Evolutionary conservation across 257 asterid genomes (phyloP).

Genomic region (Haberlea rhodopensis): DNA sequence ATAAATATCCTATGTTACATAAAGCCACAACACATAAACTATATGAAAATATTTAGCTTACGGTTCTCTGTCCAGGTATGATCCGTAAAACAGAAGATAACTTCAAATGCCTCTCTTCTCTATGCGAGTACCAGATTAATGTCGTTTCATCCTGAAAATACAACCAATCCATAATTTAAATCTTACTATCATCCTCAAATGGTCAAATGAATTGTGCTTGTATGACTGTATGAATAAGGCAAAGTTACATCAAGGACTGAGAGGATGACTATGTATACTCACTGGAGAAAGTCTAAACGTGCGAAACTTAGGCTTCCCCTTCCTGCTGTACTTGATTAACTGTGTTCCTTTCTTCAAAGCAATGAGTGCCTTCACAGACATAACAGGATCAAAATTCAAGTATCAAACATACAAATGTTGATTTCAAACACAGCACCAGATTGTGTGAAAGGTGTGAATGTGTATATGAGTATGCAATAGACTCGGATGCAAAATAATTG

Average conservation of each 20-base stretch:
- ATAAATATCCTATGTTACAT: not conserved
- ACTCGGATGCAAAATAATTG: too few relatives aligned
- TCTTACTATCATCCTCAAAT: not conserved
- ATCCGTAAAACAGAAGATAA: slow-evolving; percentile 76
- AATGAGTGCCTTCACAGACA: slow-evolving; percentile 61
- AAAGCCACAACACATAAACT: slow-evolving; percentile 12
- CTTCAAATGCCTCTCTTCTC: slow-evolving; percentile 76
- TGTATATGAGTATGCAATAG: too few relatives aligned
- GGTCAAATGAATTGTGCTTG: not conserved
- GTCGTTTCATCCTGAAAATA: slow-evolving; percentile 83
- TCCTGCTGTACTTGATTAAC: slow-evolving; percentile 86
- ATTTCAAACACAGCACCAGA: not conserved
- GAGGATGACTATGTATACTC: slow-evolving; percentile 31
- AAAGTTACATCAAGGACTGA: not conserved
- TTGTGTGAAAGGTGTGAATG: too few relatives aligned
- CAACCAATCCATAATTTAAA: not conserved
- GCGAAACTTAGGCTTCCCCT: slow-evolving; percentile 94
- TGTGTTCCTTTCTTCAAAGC: slow-evolving; percentile 96
- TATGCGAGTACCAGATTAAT: slow-evolving; percentile 82
- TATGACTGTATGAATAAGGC: not conserved
- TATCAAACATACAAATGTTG: not conserved
- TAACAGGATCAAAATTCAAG: slow-evolving; percentile 6
- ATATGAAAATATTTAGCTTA: slow-evolving; percentile 44
- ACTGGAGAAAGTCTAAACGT: slow-evolving; percentile 90
- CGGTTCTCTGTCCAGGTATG: slow-evolving; percentile 97